phyloP scores from a whole-genome alignment of 1,284 basidiomycete genomes.

The Pseudozyma sp. region DNA sequence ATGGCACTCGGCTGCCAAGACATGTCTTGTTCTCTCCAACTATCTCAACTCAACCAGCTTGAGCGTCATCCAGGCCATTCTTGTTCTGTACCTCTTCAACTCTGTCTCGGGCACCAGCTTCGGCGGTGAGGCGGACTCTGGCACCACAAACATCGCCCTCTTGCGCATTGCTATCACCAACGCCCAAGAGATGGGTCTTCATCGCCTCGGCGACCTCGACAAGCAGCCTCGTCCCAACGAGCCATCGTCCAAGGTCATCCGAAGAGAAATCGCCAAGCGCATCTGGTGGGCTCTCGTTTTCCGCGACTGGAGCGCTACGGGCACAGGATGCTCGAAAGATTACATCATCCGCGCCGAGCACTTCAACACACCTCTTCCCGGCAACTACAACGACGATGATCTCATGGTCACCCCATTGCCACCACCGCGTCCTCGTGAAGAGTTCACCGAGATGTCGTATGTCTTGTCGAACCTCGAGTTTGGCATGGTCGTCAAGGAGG shows the following conservation, averaged over 20 bases:
- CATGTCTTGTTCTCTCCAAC: slow-evolving; percentile 58
- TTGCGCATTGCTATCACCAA: slow-evolving; percentile 63
- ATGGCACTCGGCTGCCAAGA: slow-evolving; percentile 63
- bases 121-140: slow-evolving; percentile 37
- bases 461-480: slow-evolving; percentile 55
- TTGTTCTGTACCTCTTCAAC: slow-evolving; percentile 49
- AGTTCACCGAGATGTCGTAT: slow-evolving; percentile 64
- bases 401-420: slow-evolving; percentile 52
- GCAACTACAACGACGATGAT: slow-evolving; percentile 66
- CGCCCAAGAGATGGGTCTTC: slow-evolving; percentile 63
- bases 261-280: slow-evolving; percentile 62
- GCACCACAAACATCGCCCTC: slow-evolving; percentile 36
- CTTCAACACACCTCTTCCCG: slow-evolving; percentile 66
- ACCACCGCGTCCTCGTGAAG: slow-evolving; percentile 46
- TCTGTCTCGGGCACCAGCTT: slow-evolving; percentile 31
- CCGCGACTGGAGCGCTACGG: slow-evolving; percentile 57
- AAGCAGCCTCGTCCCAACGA: slow-evolving; percentile 53
- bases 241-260: slow-evolving; percentile 47
- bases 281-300: slow-evolving; percentile 65
- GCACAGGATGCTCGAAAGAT: slow-evolving; percentile 38
- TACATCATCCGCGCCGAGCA: slow-evolving; percentile 57
- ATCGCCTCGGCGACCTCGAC: slow-evolving; percentile 61
- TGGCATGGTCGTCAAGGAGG: slow-evolving; percentile 51
- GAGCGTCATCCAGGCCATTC: slow-evolving; percentile 60
- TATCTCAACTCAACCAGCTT: slow-evolving; percentile 56